Base-by-base conservation (phyloP, 805 yeast species). In the Tetrapisispora fleetii region DNA sequence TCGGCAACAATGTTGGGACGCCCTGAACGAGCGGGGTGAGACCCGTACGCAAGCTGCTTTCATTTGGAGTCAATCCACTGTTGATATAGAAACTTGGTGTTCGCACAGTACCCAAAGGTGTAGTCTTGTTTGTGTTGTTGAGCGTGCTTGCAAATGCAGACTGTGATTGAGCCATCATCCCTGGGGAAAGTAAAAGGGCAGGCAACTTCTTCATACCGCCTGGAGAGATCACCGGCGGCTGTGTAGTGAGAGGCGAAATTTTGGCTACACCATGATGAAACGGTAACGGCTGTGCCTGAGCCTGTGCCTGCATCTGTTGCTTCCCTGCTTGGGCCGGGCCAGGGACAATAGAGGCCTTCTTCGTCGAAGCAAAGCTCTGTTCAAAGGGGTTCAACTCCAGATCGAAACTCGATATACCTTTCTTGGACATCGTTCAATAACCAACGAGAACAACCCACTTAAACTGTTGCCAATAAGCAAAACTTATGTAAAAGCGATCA, bases 301-400 rank as follows among this genome's bases (percentile, higher is more conserved):
- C 18, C 18, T n/a, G 21, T 17, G 6, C 21, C 38, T 8, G 19
- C 4, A 5, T 5, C 38, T 17, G 17, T n/a, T 33, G 37, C 37
- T n/a, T 22, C 37, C 17, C 37, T n/a, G 37, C 6, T n/a, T 14
- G 37, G 17, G 4, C 13, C 13, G 4, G 17, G 11, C 1, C 22
- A n/a, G 16, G 32, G 13, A 27, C 10, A 3, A 21, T 22, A 17
- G 22, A 41, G 5, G 48, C 35, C 41, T 55, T 56, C 47, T 61
- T 55, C 3, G 61, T 80, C 2, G 80, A 68, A n/a, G 93, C 96
- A 69, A 91, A 91, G 45, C 95, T 85, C 65, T 84, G 85, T 66
- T 91, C 99, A 63, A 91, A 91, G 4, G 97, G 97, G 59, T 91
- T 91, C 10, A 93, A 96, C 65, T 93, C 99, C 50, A 89, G 71